phyloP scores from a whole-genome alignment of 2,329 filamentous ascomycete species.

The Aureobasidium sp. region DNA sequence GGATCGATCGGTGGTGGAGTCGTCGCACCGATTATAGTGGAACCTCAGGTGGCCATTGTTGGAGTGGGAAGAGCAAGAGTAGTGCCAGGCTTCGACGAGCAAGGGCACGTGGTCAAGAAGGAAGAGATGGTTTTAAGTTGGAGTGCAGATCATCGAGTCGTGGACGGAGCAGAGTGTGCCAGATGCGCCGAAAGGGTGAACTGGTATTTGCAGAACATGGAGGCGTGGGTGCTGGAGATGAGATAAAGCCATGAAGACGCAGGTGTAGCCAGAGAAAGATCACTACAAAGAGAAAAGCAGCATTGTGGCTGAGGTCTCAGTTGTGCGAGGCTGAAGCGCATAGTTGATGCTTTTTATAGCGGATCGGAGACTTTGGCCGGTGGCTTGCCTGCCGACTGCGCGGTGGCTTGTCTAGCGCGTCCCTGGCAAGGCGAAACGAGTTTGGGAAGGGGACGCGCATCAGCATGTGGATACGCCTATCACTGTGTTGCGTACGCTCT shows the following conservation, averaged over 20 bases:
- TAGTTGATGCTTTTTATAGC: conserved; percentile 3
- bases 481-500: conserved; percentile 7
- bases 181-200: conserved; percentile 78
- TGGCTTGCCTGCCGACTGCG: not conserved
- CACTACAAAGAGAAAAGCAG: not conserved
- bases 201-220: conserved; percentile 73
- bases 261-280: not conserved
- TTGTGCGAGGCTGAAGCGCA: not conserved
- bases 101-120: conserved; percentile 58
- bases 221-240: conserved; percentile 77
- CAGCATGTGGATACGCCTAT: conserved; percentile 1
- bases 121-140: conserved; percentile 89
- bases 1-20: conserved; percentile 91
- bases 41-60: conserved; percentile 84
- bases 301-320: not conserved
- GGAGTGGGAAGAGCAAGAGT: conserved; percentile 76
- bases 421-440: conserved; percentile 8
- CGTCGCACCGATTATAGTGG: conserved; percentile 83
- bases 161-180: conserved; percentile 93
- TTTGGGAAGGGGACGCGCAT: conserved; percentile 7
- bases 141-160: conserved; percentile 89
- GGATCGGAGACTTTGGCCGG: not conserved
- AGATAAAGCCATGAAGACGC: conserved; percentile 39
- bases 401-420: conserved; percentile 5
- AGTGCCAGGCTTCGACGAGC: conserved; percentile 66